Evolutionary conservation across 176 grass and related monocot species (phyloP), one percentile per base, ranked within the genome.

Genomic region (Avena eriantha): DNA sequence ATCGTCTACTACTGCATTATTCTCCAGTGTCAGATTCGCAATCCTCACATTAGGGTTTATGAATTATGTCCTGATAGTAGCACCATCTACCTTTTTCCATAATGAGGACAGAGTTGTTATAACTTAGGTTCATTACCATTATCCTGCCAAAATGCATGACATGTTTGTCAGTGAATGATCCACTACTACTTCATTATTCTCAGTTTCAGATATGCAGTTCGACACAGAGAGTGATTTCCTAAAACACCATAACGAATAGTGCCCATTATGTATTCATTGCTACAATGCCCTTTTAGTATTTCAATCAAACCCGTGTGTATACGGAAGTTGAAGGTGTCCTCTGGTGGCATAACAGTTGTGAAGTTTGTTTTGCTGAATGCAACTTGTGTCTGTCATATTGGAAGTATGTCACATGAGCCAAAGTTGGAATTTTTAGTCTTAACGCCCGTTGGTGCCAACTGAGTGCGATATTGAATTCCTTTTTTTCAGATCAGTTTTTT

Each of bases 81-180:
- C 33, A 56, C 45, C 77, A 57, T 46, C n/a, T 54, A 33, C 17
- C 10, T 33, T 76, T 76, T 69, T 36, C 33, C 8, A 11, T 76
- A 76, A 7, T 21, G 54, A 54, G 24, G 49, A 53, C 73, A 54
- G 29, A 54, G 33, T 26, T 76, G 24, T 11, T 50, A 53, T 54
- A 76, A 2, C 72, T 75, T 75, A 51, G 23, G 46, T 75, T 50
- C 23, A 17, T 75, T 18, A 31, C 72, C 46, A 51, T 75, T 75
- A 31, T 75, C 72, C 16, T 29, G 13, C 8, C 72, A 39, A 39
- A 39, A 39, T 39, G 36, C 36, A 5, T 75, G 24, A 51, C 22
- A 51, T 3, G 24, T 75, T 34, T 10, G 23, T 51, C 68, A 53
- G 29, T 26, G 33, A 55, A 53, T 47, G 45, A 75, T 74, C 56